Evolutionary conservation across 148 eudicot species (phyloP).

Genomic region (Cornus kousa): DNA sequence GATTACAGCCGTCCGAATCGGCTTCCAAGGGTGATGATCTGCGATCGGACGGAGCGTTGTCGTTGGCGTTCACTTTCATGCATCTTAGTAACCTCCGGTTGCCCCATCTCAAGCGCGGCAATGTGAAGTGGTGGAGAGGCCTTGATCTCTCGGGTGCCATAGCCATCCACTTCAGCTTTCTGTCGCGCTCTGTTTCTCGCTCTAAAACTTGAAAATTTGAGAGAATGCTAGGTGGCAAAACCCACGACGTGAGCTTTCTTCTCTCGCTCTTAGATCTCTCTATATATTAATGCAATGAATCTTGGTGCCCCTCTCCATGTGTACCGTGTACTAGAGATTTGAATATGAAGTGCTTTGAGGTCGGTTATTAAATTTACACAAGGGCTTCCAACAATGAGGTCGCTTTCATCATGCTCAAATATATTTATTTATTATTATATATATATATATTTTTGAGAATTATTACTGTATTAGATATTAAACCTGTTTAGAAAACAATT

Average conservation of each 20-base stretch:
- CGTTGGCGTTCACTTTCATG: conserved; percentile 10
- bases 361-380: not conserved
- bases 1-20: conserved; percentile 1
- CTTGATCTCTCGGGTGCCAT: conserved; percentile 10
- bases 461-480: too few species aligned
- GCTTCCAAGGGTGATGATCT: conserved; percentile 5
- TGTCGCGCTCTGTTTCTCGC: not conserved
- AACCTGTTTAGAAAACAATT: too few species aligned
- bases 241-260: not conserved
- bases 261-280: not conserved
- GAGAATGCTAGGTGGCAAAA: not conserved
- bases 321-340: not conserved
- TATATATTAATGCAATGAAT: too few species aligned
- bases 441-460: too few species aligned
- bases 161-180: conserved; percentile 3
- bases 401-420: too few species aligned
- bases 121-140: conserved; percentile 26
- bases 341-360: not conserved
- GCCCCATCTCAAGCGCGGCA: conserved; percentile 31
- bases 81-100: conserved; percentile 25
- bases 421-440: too few species aligned
- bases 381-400: too few species aligned
- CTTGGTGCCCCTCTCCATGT: too few species aligned
- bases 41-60: not conserved
- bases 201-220: not conserved